Evolutionary conservation across 345 rosid genomes (phyloP), one percentile per base, ranked within the genome.

Genomic region (Citrus trifoliata): DNA sequence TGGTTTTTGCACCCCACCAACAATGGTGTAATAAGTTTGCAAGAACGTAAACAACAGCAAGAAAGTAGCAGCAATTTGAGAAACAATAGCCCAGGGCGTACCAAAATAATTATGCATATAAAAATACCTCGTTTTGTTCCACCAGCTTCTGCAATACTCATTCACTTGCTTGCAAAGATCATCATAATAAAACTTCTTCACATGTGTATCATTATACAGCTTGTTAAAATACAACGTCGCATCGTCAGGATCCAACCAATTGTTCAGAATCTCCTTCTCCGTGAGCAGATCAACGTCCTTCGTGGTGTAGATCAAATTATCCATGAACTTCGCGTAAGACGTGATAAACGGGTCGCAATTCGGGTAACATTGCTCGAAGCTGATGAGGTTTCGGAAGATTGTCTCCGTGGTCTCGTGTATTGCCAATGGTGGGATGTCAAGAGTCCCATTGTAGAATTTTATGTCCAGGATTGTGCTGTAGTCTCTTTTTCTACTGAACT

Each of bases 371-470:
- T 82, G 77, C 74, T 82, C 85, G 10, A 59, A 82, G 73, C 80
- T 76, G 71, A 82, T 82, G 48, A 82, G 69, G 63, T 82, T 82
- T 55, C 74, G 68, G 25, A 79, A 79, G 64, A 76, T 46, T 21
- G 80, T 8, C 60, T 79, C 82, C 33, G 80, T 75, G 0, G 38
- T 42, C 22, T 75, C 82, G 25, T 63, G 80, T 30, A 82, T 66
- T 1, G 38, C 21, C 35, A 82, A 21, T 1, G 69, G 56, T 7
- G 82, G 77, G 48, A 82, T 79, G 46, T 79, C 80, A 5, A 79
- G 56, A 30, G 4, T 1, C 2, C 82, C 85, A 1, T 71, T 35
- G 19, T 5, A 10, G 13, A 79, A 82, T 25, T 25, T 56, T 37
- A 79, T 60, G 24, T 81, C 84, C 79, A 78, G 55, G 55, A 82